Conservation (phyloP, 106 monocot species). For the Vanilla planifolia region DNA sequence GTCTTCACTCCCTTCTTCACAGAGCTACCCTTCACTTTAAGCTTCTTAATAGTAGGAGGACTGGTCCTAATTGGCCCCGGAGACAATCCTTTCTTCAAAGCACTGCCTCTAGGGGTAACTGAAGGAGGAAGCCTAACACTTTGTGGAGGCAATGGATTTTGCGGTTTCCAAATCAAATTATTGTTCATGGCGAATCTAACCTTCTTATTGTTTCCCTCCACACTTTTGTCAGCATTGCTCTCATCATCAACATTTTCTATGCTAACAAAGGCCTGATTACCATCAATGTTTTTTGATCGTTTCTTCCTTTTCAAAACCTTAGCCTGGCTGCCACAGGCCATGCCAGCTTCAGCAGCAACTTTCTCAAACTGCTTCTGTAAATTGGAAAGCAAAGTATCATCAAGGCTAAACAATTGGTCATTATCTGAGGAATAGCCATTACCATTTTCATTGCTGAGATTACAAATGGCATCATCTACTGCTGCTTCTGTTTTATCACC, state of each 20-base stretch:
- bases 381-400: constrained; percentile 64
- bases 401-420: constrained; percentile 23
- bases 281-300: constrained; percentile 26
- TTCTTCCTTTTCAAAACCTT: constrained; percentile 52
- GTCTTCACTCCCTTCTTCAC: constrained; percentile 49
- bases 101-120: constrained; percentile 86
- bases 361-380: constrained; percentile 89
- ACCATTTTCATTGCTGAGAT: not conserved
- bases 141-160: constrained; percentile 83
- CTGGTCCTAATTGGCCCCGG: constrained; percentile 75
- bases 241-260: constrained; percentile 6
- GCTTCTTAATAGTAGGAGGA: constrained; percentile 37
- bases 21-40: constrained; percentile 47
- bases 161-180: constrained; percentile 91
- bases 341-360: constrained; percentile 73
- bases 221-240: constrained; percentile 30
- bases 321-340: constrained; percentile 15
- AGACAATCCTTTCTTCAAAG: constrained; percentile 80
- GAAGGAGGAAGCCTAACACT: constrained; percentile 86
- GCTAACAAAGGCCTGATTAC: not conserved
- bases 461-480: not conserved
- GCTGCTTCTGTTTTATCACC: not conserved
- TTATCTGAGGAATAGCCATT: constrained; percentile 10
- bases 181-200: constrained; percentile 93
- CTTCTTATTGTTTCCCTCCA: constrained; percentile 60